Conservation (phyloP, 192 early-diverging fungal genomes). For the Cladochytrium replicatum region DNA sequence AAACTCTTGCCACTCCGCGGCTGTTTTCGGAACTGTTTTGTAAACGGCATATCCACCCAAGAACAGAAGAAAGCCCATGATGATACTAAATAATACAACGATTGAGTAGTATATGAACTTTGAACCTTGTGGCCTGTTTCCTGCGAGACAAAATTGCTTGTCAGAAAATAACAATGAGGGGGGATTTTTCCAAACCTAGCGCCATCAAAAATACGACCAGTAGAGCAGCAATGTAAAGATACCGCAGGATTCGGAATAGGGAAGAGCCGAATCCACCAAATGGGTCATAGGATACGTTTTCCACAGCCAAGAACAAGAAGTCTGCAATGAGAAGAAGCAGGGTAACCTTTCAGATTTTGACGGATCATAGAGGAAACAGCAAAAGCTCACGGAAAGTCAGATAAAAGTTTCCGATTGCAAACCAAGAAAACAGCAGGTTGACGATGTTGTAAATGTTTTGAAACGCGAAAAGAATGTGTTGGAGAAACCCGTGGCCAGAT, state of each 20-base stretch:
- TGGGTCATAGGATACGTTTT: slow-evolving; percentile 8
- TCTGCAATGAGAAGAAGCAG: not conserved
- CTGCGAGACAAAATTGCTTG: no score
- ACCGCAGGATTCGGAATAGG: slow-evolving; percentile 9
- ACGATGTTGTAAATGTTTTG: slow-evolving; percentile 46
- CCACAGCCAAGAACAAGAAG: slow-evolving; percentile 12
- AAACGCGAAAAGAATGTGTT: slow-evolving; percentile 55
- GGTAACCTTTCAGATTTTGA: not conserved
- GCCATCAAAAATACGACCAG: slow-evolving; percentile 14
- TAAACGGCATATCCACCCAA: slow-evolving; percentile 22
- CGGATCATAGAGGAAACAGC: no score
- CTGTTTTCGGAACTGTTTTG: slow-evolving; percentile 8
- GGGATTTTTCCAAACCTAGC: slow-evolving; percentile 6
- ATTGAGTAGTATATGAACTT: slow-evolving; percentile 31
- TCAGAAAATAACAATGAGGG: slow-evolving; percentile 44
- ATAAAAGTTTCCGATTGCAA: slow-evolving; percentile 30
- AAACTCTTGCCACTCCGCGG: slow-evolving; percentile 6
- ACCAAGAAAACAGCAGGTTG: slow-evolving; percentile 56
- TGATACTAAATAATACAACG: slow-evolving; percentile 24
- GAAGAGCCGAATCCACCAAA: slow-evolving; percentile 12
- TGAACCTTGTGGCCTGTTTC: slow-evolving; percentile 47
- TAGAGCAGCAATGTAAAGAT: slow-evolving; percentile 15
- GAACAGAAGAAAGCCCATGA: slow-evolving; percentile 37
- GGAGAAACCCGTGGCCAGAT: slow-evolving; percentile 49
- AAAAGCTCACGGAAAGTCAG: slow-evolving; percentile 12